These are phyloP conservation scores for Craterostigma plantagineum DNA, from an alignment of 257 asterid genomes.

Conservation along the genomic window DNA sequence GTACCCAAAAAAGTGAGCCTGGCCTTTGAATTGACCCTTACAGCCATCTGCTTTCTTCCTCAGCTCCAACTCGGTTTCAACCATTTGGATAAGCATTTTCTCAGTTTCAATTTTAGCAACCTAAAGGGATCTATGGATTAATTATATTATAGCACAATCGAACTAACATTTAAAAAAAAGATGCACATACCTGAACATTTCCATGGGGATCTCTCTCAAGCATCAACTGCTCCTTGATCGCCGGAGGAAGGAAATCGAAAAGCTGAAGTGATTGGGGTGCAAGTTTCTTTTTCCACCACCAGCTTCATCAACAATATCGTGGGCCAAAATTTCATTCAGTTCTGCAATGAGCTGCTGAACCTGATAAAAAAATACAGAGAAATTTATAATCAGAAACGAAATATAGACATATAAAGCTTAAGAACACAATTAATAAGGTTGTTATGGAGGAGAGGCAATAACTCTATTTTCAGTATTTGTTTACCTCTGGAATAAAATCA, in stretches of 20 bases:
- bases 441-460: no score
- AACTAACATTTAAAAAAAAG: slow-evolving; percentile 8
- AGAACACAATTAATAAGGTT: not conserved
- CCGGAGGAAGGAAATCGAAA: slow-evolving; percentile 66
- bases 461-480: not conserved
- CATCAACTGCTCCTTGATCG: slow-evolving; percentile 87
- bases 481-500: slow-evolving; percentile 99
- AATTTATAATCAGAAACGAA: slow-evolving; percentile 8
- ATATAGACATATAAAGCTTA: not conserved
- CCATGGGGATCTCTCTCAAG: slow-evolving; percentile 99
- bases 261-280: slow-evolving; percentile 52
- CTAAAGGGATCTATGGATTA: slow-evolving; percentile 17
- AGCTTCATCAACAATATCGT: slow-evolving; percentile 84
- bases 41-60: slow-evolving; percentile 51
- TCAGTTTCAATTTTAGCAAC: slow-evolving; percentile 87
- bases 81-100: slow-evolving; percentile 98
- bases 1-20: slow-evolving; percentile 91
- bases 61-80: slow-evolving; percentile 72
- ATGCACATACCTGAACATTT: slow-evolving; percentile 60
- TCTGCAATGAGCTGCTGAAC: slow-evolving; percentile 89
- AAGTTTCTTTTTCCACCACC: slow-evolving; percentile 86
- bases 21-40: slow-evolving; percentile 68
- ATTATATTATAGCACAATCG: not conserved
- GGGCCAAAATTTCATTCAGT: slow-evolving; percentile 88
- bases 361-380: slow-evolving; percentile 23